Evolutionary conservation across 257 asterid species (phyloP).

Genomic region (Rauvolfia tetraphylla): DNA sequence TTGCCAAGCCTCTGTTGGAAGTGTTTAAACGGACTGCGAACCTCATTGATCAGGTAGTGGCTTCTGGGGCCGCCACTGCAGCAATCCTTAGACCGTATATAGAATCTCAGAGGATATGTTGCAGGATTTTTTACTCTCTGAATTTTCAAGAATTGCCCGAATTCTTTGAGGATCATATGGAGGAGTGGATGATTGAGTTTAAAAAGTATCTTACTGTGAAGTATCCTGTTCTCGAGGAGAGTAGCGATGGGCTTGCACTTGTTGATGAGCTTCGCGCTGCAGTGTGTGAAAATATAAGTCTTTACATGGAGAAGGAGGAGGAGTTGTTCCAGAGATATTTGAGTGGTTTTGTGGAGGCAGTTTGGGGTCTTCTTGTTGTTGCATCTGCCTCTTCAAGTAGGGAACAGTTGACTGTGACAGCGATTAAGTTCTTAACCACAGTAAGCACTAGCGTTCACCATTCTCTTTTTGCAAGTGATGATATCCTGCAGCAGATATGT

Average conservation of each 20-base stretch:
- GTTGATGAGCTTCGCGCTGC: constrained; percentile 83
- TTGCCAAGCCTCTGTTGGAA: constrained; percentile 65
- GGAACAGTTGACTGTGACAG: constrained; percentile 86
- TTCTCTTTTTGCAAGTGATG: constrained; percentile 68
- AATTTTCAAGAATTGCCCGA: constrained; percentile 74
- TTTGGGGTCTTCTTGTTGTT: constrained; percentile 74
- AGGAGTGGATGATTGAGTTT: constrained; percentile 90
- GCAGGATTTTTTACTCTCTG: constrained; percentile 75
- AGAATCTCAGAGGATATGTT: constrained; percentile 85
- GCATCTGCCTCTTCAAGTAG: constrained; percentile 59
- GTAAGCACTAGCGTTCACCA: constrained; percentile 84
- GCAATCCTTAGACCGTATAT: constrained; percentile 49
- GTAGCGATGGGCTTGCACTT: constrained; percentile 74
- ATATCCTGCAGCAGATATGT: constrained; percentile 67
- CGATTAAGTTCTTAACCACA: constrained; percentile 73
- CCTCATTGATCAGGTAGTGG: constrained; percentile 46
- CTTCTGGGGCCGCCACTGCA: constrained; percentile 43
- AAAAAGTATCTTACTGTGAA: constrained; percentile 59
- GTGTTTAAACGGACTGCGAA: constrained; percentile 62
- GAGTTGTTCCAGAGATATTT: constrained; percentile 63
- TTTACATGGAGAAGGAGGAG: constrained; percentile 82
- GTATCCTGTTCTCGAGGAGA: constrained; percentile 62
- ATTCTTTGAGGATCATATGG: constrained; percentile 88
- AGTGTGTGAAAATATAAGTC: constrained; percentile 82
- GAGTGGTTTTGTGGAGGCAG: constrained; percentile 79